Evolutionary conservation across 179 eudicot genomes (phyloP).

Genomic region (Beta corolliflora): DNA sequence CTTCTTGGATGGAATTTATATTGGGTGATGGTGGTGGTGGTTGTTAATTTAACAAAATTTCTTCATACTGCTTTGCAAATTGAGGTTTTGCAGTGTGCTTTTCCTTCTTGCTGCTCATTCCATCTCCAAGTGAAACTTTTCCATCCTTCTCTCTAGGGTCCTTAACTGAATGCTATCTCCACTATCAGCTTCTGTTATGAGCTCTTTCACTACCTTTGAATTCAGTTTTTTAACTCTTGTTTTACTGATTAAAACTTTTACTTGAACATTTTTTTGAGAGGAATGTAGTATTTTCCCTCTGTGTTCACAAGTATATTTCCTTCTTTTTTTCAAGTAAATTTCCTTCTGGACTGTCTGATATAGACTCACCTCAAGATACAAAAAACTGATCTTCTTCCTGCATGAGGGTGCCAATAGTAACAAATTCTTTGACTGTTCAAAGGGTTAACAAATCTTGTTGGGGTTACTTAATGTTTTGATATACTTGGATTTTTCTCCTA

Average conservation of each 20-base stretch:
- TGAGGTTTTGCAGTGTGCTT: neutral
- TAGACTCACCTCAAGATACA: neutral
- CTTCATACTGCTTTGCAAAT: neutral
- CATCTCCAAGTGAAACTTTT: neutral
- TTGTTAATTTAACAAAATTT: neutral
- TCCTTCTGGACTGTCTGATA: neutral
- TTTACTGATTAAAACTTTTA: neutral
- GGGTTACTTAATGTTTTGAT: neutral
- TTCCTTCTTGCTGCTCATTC: constrained; percentile 12
- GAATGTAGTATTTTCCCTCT: neutral
- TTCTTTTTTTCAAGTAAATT: neutral
- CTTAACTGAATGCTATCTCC: neutral
- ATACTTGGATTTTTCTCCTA: neutral
- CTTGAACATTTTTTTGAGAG: neutral
- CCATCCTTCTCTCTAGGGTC: neutral
- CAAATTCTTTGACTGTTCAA: neutral
- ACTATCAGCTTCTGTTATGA: neutral
- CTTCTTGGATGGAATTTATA: neutral
- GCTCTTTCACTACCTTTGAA: neutral
- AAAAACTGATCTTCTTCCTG: neutral
- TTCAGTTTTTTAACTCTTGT: neutral
- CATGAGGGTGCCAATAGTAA: neutral
- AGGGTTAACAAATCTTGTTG: neutral
- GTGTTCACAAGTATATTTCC: neutral
- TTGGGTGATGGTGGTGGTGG: neutral